These are phyloP conservation scores for Drechslerella coelobrocha DNA, from an alignment of 2,329 filamentous ascomycete species.

Conservation along the genomic window DNA sequence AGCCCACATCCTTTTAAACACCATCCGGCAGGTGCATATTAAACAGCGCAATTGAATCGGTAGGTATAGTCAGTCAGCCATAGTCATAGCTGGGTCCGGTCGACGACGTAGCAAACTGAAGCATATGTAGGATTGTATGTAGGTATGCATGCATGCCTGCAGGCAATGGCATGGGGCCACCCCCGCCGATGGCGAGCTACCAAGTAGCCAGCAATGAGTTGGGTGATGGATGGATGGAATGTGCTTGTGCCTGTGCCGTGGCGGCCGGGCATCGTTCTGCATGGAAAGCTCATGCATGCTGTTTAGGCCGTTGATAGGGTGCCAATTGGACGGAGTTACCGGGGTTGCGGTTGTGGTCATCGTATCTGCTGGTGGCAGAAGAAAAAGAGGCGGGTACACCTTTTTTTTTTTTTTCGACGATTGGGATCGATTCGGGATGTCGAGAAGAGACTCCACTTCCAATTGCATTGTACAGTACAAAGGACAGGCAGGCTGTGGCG, in stretches of 20 bases:
- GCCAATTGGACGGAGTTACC: constrained; percentile 22
- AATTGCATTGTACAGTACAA: not conserved
- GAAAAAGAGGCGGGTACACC: not conserved
- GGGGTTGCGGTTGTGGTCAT: not conserved
- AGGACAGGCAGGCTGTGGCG: not conserved
- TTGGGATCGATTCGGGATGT: not conserved
- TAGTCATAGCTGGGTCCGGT: too few relatives aligned
- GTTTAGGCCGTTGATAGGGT: constrained; percentile 41
- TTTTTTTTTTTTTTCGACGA: not conserved
- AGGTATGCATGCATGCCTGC: too few relatives aligned
- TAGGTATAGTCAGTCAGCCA: too few relatives aligned
- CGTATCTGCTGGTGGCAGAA: too few relatives aligned
- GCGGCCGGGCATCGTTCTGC: constrained; percentile 43
- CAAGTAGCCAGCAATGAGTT: too few relatives aligned
- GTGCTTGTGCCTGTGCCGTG: constrained; percentile 18
- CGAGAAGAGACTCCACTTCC: not conserved
- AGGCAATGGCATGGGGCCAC: too few relatives aligned
- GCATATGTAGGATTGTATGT: too few relatives aligned
- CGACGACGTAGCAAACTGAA: too few relatives aligned
- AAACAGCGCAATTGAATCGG: too few relatives aligned
- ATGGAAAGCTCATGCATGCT: constrained; percentile 11
- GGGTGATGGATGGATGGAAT: constrained; percentile 4
- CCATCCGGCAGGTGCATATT: too few relatives aligned
- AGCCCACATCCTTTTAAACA: too few relatives aligned
- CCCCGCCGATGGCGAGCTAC: too few relatives aligned